These are phyloP conservation scores for Epipyxis sp. DNA, from an alignment of 108 stramenopile genomes.

Conservation along the genomic window DNA sequence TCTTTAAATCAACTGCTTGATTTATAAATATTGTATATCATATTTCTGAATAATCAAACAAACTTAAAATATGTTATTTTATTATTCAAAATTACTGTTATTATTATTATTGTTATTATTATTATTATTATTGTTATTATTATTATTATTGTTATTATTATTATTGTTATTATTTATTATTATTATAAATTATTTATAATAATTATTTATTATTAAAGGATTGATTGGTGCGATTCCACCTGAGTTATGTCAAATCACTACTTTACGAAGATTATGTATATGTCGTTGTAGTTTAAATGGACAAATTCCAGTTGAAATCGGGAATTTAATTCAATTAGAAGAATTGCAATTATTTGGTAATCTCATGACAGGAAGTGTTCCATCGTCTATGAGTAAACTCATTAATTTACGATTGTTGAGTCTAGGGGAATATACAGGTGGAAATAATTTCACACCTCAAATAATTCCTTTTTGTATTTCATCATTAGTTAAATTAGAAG, in stretches of 20 bases:
- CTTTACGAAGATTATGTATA: constrained; percentile 16
- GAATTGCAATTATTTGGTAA: constrained; percentile 34
- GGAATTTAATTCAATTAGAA: background rate
- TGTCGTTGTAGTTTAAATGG: constrained; percentile 24
- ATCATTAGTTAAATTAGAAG: constrained; percentile 5
- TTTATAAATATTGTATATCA: too few species aligned
- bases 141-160: background rate
- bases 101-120: background rate
- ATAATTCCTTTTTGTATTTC: background rate
- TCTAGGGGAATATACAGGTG: constrained; percentile 34
- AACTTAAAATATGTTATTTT: background rate
- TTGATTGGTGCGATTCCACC: background rate
- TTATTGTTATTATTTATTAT: background rate
- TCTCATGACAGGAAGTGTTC: constrained; percentile 12
- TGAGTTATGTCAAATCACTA: constrained; percentile 5
- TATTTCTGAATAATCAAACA: too few species aligned
- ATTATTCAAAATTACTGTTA: background rate
- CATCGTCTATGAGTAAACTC: background rate
- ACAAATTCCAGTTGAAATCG: constrained; percentile 8
- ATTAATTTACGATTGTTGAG: constrained; percentile 16
- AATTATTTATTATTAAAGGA: background rate
- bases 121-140: background rate
- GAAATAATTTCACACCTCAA: constrained; percentile 15
- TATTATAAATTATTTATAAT: constrained; percentile 1
- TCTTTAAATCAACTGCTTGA: too few species aligned